These are phyloP conservation scores for Citrus sp. DNA, from an alignment of 345 rosid genomes.

Conservation along the genomic window DNA sequence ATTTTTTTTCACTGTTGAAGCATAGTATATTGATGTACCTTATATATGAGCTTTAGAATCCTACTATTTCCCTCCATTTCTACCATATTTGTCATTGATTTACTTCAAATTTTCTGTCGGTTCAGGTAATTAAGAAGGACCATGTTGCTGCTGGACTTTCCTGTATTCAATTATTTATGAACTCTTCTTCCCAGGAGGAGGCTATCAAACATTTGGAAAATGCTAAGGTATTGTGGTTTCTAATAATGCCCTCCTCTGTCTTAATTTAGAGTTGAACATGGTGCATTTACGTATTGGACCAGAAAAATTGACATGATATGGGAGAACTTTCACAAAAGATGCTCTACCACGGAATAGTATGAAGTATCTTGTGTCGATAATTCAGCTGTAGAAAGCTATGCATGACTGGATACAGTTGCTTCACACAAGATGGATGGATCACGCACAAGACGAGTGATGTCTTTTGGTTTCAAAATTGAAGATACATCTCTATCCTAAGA, in stretches of 20 bases:
- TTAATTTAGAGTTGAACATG: background rate
- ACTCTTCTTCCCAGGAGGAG: slow-evolving; percentile 84
- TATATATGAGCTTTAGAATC: background rate
- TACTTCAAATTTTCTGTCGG: slow-evolving; percentile 11
- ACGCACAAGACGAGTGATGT: background rate
- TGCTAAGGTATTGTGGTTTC: slow-evolving; percentile 65
- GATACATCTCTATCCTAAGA: background rate
- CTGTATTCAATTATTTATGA: slow-evolving; percentile 90
- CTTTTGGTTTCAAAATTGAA: background rate
- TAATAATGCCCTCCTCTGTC: slow-evolving; percentile 1
- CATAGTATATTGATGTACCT: background rate
- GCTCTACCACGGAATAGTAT: background rate
- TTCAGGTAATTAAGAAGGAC: slow-evolving; percentile 92
- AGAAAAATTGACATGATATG: background rate
- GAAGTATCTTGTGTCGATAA: background rate
- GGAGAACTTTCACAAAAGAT: background rate
- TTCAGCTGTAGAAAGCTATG: background rate
- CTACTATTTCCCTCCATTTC: background rate
- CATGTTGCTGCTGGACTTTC: slow-evolving; percentile 94
- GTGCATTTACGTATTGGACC: background rate
- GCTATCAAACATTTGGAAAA: slow-evolving; percentile 87
- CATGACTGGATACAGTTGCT: background rate
- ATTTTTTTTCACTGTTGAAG: too few relatives aligned
- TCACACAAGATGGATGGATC: background rate
- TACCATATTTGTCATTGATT: background rate